Conservation (phyloP, 1,139 yeast species). For the Suhomyces coccinellae region DNA sequence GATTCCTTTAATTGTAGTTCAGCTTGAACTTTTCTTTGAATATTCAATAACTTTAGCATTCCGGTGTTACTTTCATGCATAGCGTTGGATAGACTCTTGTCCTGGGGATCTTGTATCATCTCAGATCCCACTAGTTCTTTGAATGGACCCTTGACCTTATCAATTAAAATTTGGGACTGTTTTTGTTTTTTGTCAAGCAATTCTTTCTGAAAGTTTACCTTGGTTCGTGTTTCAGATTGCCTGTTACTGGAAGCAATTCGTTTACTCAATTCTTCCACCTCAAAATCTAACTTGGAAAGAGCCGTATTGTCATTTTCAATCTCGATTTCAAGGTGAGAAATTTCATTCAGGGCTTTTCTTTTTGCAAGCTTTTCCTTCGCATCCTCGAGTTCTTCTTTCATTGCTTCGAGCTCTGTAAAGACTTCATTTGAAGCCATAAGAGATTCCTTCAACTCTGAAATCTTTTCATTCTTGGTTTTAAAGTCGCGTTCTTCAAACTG, state of each 20-base stretch:
- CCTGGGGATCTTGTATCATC: conserved; percentile 18
- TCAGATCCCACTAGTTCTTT: conserved; percentile 17
- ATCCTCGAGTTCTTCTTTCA: conserved; percentile 35
- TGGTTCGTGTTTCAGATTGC: conserved; percentile 50
- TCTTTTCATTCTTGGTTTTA: conserved; percentile 29
- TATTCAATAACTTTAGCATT: conserved; percentile 11
- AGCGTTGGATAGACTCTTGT: conserved; percentile 23
- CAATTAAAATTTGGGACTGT: conserved; percentile 24
- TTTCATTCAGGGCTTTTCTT: conserved; percentile 28
- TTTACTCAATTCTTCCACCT: conserved; percentile 54
- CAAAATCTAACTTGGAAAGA: conserved; percentile 48
- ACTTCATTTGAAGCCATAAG: conserved; percentile 39
- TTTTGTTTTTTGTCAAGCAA: conserved; percentile 15
- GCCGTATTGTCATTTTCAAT: conserved; percentile 41
- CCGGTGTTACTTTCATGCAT: conserved; percentile 18
- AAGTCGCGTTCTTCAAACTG: conserved; percentile 39
- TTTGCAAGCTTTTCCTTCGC: conserved; percentile 32
- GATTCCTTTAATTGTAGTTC: conserved; percentile 9
- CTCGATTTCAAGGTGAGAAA: conserved; percentile 28
- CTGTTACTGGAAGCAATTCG: conserved; percentile 53
- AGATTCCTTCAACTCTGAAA: conserved; percentile 32
- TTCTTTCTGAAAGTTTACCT: conserved; percentile 17
- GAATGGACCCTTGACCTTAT: conserved; percentile 17
- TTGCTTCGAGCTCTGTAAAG: conserved; percentile 41
- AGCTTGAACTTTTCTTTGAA: conserved; percentile 3